Base-by-base conservation (phyloP, 2,329 filamentous ascomycete species). In the Sordariomycetes sp. region DNA sequence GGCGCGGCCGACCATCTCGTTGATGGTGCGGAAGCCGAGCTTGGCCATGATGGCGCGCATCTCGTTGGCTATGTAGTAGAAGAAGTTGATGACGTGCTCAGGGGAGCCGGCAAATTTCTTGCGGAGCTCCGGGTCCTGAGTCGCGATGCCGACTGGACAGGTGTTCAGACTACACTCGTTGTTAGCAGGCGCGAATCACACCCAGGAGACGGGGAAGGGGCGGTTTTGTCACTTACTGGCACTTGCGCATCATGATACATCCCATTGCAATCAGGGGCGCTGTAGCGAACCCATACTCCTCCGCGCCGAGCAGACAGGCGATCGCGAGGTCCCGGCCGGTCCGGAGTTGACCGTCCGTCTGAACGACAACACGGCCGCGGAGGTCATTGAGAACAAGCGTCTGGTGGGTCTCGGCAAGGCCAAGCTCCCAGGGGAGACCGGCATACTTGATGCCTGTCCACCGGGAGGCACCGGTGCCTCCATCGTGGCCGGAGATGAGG, bases 361-460 rank as follows among this genome's bases (percentile, higher is more conserved):
- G 92, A 37, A 97, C 91, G 63, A 97, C 88, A 56, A 96, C 90
- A 80, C 93, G 90, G 57, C 93, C 93, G 79, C 93, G 89, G 20
- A 97, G 84, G 69, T 97, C 93, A 73, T 97, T 97, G 48, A 97
- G 79, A 14, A 97, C 93, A 63, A 97, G 79, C 16, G 93, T 97
- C 75, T 97, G 93, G 70, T 97, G 93, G 53, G 92, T 97, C 77
- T 97, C 93, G 6, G 93, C 93, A 66, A 97, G 87, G 82, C 93
- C 93, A 65, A 97, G 72, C 73, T 97, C 93, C 92, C 92, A 97
- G 28, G 93, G 93, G 40, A 97, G 84, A 81, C 93, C 93, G 55
- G 92, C 93, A 71, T 97, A 96, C 74, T 97, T 97, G 84, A 96
- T 97, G 79, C 93, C 93, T 68, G 93, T 97, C 93, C 93, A 97